Conservation (phyloP, 2,329 filamentous ascomycete species). For the Lomentospora prolificans region DNA sequence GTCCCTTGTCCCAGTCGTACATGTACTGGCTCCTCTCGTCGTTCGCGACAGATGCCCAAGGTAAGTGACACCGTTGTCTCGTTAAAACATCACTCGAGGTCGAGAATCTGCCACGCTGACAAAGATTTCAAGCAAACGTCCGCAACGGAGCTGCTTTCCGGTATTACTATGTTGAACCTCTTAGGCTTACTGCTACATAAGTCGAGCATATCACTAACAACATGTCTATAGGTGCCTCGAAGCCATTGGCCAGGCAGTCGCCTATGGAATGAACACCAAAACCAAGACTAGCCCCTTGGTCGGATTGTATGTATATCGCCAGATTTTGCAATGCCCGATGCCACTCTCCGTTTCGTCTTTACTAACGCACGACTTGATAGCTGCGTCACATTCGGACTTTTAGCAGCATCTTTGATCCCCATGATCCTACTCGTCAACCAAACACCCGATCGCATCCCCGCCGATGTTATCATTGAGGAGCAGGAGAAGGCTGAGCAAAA, state of each 20-base stretch:
- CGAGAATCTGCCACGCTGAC: neutral
- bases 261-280: slow-evolving; percentile 31
- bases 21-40: slow-evolving; percentile 34
- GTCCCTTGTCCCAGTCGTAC: slow-evolving; percentile 31
- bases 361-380: slow-evolving; percentile 13
- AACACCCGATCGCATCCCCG: slow-evolving; percentile 28
- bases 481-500: slow-evolving; percentile 13
- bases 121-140: slow-evolving; percentile 22
- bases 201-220: neutral
- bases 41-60: slow-evolving; percentile 29
- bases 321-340: too few relatives aligned
- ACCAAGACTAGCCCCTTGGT: slow-evolving; percentile 24
- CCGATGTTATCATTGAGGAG: slow-evolving; percentile 25
- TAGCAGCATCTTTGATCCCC: slow-evolving; percentile 23
- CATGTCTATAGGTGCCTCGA: slow-evolving; percentile 21
- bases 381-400: slow-evolving; percentile 27
- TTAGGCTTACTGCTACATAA: neutral
- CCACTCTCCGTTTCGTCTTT: neutral
- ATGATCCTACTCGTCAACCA: slow-evolving; percentile 29
- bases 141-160: slow-evolving; percentile 30
- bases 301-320: slow-evolving; percentile 25
- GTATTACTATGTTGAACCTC: neutral
- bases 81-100: too few relatives aligned
- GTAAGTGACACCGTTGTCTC: slow-evolving; percentile 14
- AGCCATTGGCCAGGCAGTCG: slow-evolving; percentile 28